Evolutionary conservation across 108 stramenopile species (phyloP), one percentile per base, ranked within the genome.

Genomic region (Discostella pseudostelligera): DNA sequence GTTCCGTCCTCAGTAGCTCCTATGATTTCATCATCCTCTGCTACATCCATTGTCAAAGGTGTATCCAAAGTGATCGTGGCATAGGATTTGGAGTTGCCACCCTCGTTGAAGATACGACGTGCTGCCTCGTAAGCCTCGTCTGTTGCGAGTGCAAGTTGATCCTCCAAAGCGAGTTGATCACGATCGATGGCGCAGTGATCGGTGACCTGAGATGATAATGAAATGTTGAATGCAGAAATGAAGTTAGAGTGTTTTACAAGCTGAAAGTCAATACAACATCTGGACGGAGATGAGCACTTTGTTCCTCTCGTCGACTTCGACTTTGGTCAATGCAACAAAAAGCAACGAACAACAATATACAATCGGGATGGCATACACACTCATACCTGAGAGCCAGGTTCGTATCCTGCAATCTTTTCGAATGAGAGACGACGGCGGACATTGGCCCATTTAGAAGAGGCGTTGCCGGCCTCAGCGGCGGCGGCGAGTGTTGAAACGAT

Each of bases 161-260:
- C 48, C 29, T 87, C 85, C 26, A 93, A 86, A 12, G 71, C 81
- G 25, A 29, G 43, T 79, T 89, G 87, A 70, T 93, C 92, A 10
- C 81, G 68, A 65, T 89, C 92, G 57, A 93, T 79, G 20, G 86
- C 80, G 43, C 62, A 66, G 72, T 89, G 80, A 28, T 74, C 67
- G n/a, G 59, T 62, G 11, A 79, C 72, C 62, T 78, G n/a, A 21
- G 47, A 43, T 59, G 47, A 40, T 8, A 48, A 20, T n/a, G 44
- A 4, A 3, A 13, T 5, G 32, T 49, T 5, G 21, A 24, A 50
- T 22, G 19, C 3, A 50, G 22, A 12, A 22, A 17, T 45, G 44
- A 43, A 54, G 37, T 2, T 17, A 10, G 24, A 14, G 20, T 21
- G 51, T 59, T n/a, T n/a, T n/a, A n/a, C n/a, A n/a, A n/a, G n/a